Evolutionary conservation across 768 basidiomycete genomes (phyloP).

Genomic region (Gloeopeniophorella convolvens): DNA sequence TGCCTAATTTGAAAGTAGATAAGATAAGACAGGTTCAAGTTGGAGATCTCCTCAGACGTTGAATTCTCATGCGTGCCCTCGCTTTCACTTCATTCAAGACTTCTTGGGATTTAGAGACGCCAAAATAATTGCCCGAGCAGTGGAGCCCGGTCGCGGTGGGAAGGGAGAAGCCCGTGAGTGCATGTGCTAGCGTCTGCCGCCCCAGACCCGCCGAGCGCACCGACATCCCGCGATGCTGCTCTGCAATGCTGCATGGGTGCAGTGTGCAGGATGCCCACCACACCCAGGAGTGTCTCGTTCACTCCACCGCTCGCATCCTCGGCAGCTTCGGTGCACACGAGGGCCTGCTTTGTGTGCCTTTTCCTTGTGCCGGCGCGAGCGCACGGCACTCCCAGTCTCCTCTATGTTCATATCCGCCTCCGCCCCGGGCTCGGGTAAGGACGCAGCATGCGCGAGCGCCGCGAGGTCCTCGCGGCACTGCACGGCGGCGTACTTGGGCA

Average conservation of each 20-base stretch:
- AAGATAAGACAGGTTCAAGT: too few species aligned
- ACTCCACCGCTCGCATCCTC: constrained; percentile 19
- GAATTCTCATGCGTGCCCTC: too few species aligned
- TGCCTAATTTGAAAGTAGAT: too few species aligned
- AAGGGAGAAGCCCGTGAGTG: too few species aligned
- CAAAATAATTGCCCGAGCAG: too few species aligned
- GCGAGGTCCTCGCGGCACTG: constrained; percentile 37
- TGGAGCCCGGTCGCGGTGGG: too few species aligned
- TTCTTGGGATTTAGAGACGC: too few species aligned
- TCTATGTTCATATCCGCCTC: background rate
- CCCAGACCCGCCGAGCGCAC: constrained; percentile 47
- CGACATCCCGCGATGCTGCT: constrained; percentile 59
- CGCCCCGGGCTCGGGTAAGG: constrained; percentile 11
- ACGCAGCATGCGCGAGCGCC: constrained; percentile 21
- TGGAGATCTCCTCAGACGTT: too few species aligned
- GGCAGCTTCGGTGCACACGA: background rate
- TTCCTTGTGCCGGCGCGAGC: constrained; percentile 24
- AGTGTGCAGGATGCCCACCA: constrained; percentile 59
- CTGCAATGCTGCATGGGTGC: constrained; percentile 55
- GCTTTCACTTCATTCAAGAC: too few species aligned
- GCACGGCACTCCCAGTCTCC: constrained; percentile 24
- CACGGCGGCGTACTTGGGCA: constrained; percentile 55
- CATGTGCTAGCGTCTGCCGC: too few species aligned
- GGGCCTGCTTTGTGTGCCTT: background rate
- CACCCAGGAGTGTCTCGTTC: constrained; percentile 56